Evolutionary conservation across 345 rosid species (phyloP), one percentile per base, ranked within the genome.

Genomic region (Boechera stricta): DNA sequence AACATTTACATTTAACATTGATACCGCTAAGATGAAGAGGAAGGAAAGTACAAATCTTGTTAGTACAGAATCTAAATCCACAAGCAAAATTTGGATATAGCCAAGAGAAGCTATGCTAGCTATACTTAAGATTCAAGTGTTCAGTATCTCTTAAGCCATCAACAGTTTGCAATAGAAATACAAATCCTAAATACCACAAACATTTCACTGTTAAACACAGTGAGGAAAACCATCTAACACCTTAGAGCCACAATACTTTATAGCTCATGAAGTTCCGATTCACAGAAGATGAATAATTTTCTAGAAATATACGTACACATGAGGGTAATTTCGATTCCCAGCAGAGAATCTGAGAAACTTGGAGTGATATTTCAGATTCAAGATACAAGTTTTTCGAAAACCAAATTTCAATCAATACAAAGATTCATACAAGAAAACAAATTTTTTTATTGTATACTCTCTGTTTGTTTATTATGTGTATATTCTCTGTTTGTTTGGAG

Each of bases 171-270:
- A 31, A 32, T 53, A 21, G 44, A 28, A 58, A 21, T 57, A 31
- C 15, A 5, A 16, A 42, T 72, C 38, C 52, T 62, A 21, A 21
- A 21, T 24, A 51, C 33, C 52, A 45, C 26, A 63, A 18, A 24
- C 53, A 28, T 15, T 53, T 39, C 47, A 35, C 39, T 41, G 13
- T 13, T 11, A 26, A 51, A 35, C 52, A 45, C 11, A 57, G 35
- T 67, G 67, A 59, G 52, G 2, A 3, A 57, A 57, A 67, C n/a
- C 44, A 67, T 57, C 53, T 4, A 67, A 38, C 79, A 59, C 62
- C 28, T 48, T 32, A 49, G 4, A 7, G 32, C 4, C 68, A 59
- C 53, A 10, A 56, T 49, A 60, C 67, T 45, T 45, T 4, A 53
- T 7, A 4, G 42, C 8, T 53, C 53, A 64, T n/a, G 31, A 31